These are phyloP conservation scores for Psophocarpus tetragonolobus DNA, from an alignment of 306 rosid species.

Conservation along the genomic window DNA sequence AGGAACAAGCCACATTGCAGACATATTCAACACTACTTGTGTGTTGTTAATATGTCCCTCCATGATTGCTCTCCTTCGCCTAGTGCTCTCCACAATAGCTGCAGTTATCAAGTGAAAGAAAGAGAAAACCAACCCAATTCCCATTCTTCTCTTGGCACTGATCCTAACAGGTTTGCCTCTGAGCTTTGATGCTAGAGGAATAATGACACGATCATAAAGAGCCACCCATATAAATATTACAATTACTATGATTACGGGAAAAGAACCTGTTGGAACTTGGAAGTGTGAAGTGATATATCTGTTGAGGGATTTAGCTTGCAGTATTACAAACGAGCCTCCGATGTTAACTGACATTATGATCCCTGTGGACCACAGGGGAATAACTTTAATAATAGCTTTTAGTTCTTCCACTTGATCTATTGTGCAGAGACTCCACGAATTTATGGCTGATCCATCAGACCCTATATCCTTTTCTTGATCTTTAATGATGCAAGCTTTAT, in stretches of 20 bases:
- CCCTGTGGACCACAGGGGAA: conserved; percentile 69
- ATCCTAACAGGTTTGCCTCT: conserved; percentile 55
- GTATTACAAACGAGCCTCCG: conserved; percentile 52
- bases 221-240: conserved; percentile 47
- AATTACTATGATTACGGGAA: conserved; percentile 34
- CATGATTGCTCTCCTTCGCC: conserved; percentile 46
- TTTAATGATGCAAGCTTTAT: conserved; percentile 60
- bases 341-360: conserved; percentile 47
- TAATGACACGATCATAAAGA: conserved; percentile 54
- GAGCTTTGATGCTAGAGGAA: conserved; percentile 62
- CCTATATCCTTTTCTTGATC: conserved; percentile 50
- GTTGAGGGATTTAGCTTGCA: conserved; percentile 67
- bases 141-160: conserved; percentile 54
- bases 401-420: conserved; percentile 68
- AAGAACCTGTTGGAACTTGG: conserved; percentile 65
- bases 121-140: conserved; percentile 54
- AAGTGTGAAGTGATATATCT: conserved; percentile 51
- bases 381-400: conserved; percentile 57
- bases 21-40: conserved; percentile 54
- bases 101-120: conserved; percentile 46
- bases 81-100: conserved; percentile 43
- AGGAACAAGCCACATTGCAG: conserved; percentile 71
- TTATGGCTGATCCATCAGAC: conserved; percentile 51
- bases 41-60: conserved; percentile 37
- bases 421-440: conserved; percentile 75